Evolutionary conservation across 139 green algal species (phyloP).

Genomic region (Limnomonas spitsbergensis): DNA sequence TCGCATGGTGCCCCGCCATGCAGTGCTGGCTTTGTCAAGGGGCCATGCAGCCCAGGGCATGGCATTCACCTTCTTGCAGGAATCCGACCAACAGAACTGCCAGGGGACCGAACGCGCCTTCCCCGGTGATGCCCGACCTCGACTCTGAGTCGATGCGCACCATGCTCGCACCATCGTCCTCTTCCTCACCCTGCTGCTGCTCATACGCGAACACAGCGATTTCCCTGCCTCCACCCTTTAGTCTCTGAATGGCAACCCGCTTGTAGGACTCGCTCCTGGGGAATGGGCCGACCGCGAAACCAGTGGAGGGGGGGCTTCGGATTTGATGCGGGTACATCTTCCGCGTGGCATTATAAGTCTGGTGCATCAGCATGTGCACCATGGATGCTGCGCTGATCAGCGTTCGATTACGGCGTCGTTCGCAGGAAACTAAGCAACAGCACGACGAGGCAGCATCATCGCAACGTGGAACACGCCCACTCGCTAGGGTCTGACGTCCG

Average conservation of each 20-base stretch:
- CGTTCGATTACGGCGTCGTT: no score
- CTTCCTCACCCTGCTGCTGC: background rate
- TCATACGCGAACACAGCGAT: background rate
- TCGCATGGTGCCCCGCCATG: no score
- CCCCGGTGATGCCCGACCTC: background rate
- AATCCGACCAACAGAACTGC: slow-evolving; percentile 2
- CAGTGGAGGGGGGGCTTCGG: background rate
- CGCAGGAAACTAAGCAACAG: no score
- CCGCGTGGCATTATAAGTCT: background rate
- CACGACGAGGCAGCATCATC: no score
- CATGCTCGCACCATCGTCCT: background rate
- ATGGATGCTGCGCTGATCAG: no score
- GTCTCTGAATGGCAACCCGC: background rate
- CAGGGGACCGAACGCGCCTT: background rate
- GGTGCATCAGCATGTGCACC: background rate
- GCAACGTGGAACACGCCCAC: no score
- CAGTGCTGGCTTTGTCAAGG: no score
- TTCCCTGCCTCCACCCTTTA: no score
- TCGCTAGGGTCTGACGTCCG: no score
- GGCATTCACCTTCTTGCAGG: no score
- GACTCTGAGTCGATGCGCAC: slow-evolving; percentile 1
- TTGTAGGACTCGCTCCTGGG: background rate
- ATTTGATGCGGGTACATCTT: background rate
- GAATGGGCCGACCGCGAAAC: background rate
- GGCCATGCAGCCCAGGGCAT: no score